Percentiles rank a stretch among this genome's conserved stretches.
These are phyloP conservation scores for Penicillium sumatraense DNA, from an alignment of 2,329 filamentous ascomycete genomes.

Conservation along the genomic window DNA sequence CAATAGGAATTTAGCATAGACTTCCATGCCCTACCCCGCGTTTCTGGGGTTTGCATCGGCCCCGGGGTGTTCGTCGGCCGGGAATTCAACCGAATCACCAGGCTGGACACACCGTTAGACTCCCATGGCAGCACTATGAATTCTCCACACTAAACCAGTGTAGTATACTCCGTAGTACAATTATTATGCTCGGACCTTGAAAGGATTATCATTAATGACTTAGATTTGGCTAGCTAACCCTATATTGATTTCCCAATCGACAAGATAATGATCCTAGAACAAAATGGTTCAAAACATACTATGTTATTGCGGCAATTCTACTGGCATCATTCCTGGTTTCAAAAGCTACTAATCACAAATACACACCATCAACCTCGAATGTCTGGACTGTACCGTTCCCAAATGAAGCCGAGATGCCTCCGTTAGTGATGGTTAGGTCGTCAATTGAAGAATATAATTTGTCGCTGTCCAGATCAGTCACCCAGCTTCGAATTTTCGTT, in stretches of 20 bases:
- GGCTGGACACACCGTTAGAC: background rate
- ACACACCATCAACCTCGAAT: conserved; percentile 13
- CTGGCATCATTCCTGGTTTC: too few relatives aligned
- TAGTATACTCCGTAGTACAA: too few relatives aligned
- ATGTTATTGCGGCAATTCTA: too few relatives aligned
- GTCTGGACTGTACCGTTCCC: conserved; percentile 11
- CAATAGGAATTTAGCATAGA: background rate
- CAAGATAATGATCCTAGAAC: too few relatives aligned
- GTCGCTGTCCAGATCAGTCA: conserved; percentile 8
- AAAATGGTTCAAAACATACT: too few relatives aligned
- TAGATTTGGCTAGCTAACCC: too few relatives aligned
- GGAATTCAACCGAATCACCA: background rate
- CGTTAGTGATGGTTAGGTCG: conserved; percentile 1
- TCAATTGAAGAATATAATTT: conserved; percentile 5
- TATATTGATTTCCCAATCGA: too few relatives aligned
- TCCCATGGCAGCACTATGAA: background rate
- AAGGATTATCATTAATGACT: too few relatives aligned
- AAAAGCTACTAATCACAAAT: background rate
- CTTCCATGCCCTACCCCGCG: background rate
- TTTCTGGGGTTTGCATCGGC: background rate
- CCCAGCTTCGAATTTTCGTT: conserved; percentile 10
- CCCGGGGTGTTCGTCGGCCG: conserved; percentile 1
- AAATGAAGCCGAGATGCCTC: conserved; percentile 9
- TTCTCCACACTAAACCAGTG: too few relatives aligned
- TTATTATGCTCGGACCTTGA: too few relatives aligned